Conservation (phyloP, 1,284 basidiomycete species). For the Cryptococcus amylolentus region DNA sequence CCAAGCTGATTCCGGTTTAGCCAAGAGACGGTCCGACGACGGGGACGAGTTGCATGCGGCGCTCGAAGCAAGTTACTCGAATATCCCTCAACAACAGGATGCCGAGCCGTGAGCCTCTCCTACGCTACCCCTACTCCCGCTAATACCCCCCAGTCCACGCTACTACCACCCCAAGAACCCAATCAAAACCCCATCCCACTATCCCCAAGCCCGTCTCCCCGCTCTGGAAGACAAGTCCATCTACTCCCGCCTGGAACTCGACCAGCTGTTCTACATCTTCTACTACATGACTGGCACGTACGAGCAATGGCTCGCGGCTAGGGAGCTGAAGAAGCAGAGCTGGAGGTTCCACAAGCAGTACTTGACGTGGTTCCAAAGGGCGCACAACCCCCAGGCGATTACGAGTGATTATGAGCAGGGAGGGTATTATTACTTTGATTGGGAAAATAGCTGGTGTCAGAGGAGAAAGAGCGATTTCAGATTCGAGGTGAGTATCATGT, state of each 20-base stretch:
- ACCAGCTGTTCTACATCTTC: conserved; percentile 98
- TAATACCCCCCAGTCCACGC: conserved; percentile 63
- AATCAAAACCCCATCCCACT: conserved; percentile 86
- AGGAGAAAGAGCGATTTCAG: conserved; percentile 97
- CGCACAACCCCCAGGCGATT: conserved; percentile 97
- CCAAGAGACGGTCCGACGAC: conserved; percentile 76
- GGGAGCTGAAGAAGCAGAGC: conserved; percentile 94
- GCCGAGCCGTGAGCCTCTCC: conserved; percentile 73
- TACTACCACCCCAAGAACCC: conserved; percentile 96
- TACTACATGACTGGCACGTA: conserved; percentile 97
- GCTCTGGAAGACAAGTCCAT: conserved; percentile 80
- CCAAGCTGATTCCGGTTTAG: conserved; percentile 49
- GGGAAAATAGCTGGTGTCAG: conserved; percentile 97
- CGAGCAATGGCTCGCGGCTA: conserved; percentile 94
- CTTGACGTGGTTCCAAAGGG: conserved; percentile 98
- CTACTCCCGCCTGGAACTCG: conserved; percentile 90
- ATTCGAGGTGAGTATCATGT: conserved; percentile 57
- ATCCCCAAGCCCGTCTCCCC: conserved; percentile 82
- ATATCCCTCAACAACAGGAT: conserved; percentile 86
- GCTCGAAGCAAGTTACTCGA: conserved; percentile 82
- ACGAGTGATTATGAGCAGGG: conserved; percentile 99
- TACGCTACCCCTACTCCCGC: not conserved
- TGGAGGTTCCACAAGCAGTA: conserved; percentile 99
- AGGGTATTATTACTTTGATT: conserved; percentile 94
- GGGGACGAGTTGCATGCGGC: conserved; percentile 86